A percentile compares a stretch with the other conserved stretches of the same genome.
Evolutionary conservation across 768 basidiomycete genomes (phyloP).

Genomic region (Trametes punicea): DNA sequence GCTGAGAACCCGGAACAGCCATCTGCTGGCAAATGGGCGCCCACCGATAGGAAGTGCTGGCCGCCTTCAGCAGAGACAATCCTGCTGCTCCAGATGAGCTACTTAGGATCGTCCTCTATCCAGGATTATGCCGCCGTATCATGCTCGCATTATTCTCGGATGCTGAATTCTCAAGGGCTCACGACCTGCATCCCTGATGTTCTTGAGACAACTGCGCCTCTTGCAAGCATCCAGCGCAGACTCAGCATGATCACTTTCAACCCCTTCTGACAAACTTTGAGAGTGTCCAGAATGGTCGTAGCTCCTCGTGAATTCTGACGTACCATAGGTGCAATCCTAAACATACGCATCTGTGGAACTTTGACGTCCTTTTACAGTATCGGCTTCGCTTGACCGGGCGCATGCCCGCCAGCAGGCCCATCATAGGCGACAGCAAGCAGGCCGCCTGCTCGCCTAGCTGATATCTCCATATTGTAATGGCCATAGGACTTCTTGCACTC

Average conservation of each 20-base stretch:
- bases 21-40: neutral
- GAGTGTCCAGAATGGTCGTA: neutral
- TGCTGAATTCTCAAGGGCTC: neutral
- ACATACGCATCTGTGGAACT: neutral
- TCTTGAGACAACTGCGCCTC: neutral
- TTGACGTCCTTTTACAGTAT: constrained; percentile 12
- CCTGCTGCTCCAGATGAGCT: constrained; percentile 5
- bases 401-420: constrained; percentile 18
- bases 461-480: neutral
- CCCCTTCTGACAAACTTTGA: neutral
- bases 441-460: constrained; percentile 1
- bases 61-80: constrained; percentile 15
- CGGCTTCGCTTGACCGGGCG: constrained; percentile 16
- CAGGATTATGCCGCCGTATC: constrained; percentile 4
- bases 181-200: neutral
- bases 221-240: neutral
- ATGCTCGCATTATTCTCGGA: constrained; percentile 19
- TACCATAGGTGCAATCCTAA: neutral
- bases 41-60: neutral
- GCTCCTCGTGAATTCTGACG: neutral
- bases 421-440: constrained; percentile 5
- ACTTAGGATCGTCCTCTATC: neutral
- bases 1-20: neutral
- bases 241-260: neutral
- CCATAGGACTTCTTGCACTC: neutral